These are phyloP conservation scores for Camptophora hylomeconis DNA, from an alignment of 2,329 filamentous ascomycete species.

Conservation along the genomic window DNA sequence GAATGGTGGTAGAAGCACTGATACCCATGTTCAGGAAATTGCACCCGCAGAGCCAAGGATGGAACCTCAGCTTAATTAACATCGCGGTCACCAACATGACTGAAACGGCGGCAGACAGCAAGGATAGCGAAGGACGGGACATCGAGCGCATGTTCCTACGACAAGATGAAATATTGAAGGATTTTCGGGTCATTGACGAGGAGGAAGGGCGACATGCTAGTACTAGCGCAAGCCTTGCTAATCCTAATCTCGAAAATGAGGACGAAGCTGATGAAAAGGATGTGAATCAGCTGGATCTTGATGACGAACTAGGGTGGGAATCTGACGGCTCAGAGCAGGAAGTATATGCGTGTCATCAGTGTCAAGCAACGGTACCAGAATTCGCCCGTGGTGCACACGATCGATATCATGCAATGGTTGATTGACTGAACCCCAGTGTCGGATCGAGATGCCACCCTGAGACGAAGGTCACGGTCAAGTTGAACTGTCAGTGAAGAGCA, in stretches of 20 bases:
- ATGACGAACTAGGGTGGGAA: constrained; percentile 10
- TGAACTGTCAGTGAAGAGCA: too few species aligned
- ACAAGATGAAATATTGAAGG: constrained; percentile 56
- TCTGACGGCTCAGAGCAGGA: constrained; percentile 9
- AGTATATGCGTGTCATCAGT: constrained; percentile 11
- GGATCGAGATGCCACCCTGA: too few species aligned
- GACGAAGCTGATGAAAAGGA: too few species aligned
- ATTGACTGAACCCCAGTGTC: too few species aligned
- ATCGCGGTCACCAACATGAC: constrained; percentile 79
- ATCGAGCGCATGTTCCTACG: constrained; percentile 71
- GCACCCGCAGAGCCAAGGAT: constrained; percentile 54
- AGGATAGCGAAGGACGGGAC: constrained; percentile 52
- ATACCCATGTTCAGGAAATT: constrained; percentile 62
- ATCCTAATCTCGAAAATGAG: constrained; percentile 8
- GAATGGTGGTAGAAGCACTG: constrained; percentile 55
- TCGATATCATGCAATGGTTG: constrained; percentile 13
- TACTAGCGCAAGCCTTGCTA: constrained; percentile 1
- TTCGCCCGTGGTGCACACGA: constrained; percentile 14
- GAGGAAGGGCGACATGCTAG: too few species aligned
- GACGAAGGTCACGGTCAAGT: too few species aligned
- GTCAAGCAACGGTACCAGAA: constrained; percentile 11
- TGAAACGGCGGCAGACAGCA: constrained; percentile 38
- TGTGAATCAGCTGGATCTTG: not conserved
- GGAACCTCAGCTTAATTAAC: constrained; percentile 76
- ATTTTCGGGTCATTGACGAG: constrained; percentile 41